These are phyloP conservation scores for Halocafeteria seosinensis DNA, from an alignment of 108 stramenopile species.

Conservation along the genomic window DNA sequence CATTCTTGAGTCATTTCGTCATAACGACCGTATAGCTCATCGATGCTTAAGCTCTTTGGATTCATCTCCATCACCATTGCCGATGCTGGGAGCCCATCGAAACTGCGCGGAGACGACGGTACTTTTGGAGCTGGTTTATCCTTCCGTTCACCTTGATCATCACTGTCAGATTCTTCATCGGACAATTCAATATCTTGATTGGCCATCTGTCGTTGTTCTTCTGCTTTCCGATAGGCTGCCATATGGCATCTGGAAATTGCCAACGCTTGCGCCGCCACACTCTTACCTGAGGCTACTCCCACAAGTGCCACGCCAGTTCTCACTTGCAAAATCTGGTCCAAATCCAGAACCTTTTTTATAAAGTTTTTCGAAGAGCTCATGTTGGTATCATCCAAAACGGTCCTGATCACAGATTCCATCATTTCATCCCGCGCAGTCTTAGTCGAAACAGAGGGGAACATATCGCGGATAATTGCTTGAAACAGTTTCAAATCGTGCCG, in stretches of 20 bases:
- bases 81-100: neutral
- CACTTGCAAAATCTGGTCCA: constrained; percentile 46
- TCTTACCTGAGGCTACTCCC: constrained; percentile 45
- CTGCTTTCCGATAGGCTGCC: no score
- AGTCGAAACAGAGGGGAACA: constrained; percentile 38
- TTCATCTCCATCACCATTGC: constrained; percentile 30
- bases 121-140: no score
- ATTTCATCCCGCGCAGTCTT: constrained; percentile 36
- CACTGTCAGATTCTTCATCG: no score
- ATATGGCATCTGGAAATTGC: constrained; percentile 20
- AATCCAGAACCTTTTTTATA: constrained; percentile 25
- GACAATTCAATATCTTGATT: neutral
- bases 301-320: constrained; percentile 45
- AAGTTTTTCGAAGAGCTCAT: neutral
- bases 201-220: neutral
- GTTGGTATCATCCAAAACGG: neutral
- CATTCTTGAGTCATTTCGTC: constrained; percentile 47
- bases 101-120: no score
- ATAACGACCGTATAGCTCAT: constrained; percentile 48
- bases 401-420: constrained; percentile 2
- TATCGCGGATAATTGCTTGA: constrained; percentile 37
- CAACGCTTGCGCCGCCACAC: constrained; percentile 24
- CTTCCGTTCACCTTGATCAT: no score
- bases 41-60: constrained; percentile 47
- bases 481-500: constrained; percentile 42